Percentiles rank a stretch among this genome's conserved stretches.
Conservation (phyloP, 148 eudicot genomes). For the Camellia lanceoleosa region DNA sequence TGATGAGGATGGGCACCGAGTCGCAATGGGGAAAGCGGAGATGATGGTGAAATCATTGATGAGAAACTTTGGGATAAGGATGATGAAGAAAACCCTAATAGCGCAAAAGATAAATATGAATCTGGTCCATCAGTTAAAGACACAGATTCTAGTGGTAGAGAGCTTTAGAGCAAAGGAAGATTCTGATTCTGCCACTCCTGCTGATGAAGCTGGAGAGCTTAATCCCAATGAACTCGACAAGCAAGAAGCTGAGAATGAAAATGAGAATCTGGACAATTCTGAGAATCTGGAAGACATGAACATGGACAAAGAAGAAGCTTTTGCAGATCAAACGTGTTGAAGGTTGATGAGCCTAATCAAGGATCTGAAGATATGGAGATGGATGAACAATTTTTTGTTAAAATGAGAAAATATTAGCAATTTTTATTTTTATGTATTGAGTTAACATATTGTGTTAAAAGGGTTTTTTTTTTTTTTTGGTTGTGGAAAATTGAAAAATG, state of each 20-base stretch:
- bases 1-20: constrained; percentile 57
- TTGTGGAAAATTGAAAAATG: no score
- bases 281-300: constrained; percentile 53
- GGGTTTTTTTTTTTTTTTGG: no score
- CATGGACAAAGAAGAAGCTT: constrained; percentile 58
- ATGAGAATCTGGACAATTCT: constrained; percentile 36
- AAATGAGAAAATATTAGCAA: no score
- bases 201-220: constrained; percentile 42
- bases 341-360: constrained; percentile 49
- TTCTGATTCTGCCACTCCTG: constrained; percentile 38
- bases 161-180: constrained; percentile 92
- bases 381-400: no score
- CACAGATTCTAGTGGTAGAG: constrained; percentile 48
- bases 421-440: no score
- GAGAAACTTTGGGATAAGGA: constrained; percentile 72
- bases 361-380: constrained; percentile 44
- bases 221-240: constrained; percentile 41
- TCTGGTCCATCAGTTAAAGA: constrained; percentile 68
- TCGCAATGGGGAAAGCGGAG: constrained; percentile 80
- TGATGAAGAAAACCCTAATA: constrained; percentile 56
- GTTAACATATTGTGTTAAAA: no score
- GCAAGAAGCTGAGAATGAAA: constrained; percentile 36
- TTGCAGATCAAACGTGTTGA: constrained; percentile 53
- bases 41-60: constrained; percentile 51
- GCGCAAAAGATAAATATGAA: constrained; percentile 65